phyloP scores from a whole-genome alignment of 129 eudicot genomes.

The Flaveria brownii region DNA sequence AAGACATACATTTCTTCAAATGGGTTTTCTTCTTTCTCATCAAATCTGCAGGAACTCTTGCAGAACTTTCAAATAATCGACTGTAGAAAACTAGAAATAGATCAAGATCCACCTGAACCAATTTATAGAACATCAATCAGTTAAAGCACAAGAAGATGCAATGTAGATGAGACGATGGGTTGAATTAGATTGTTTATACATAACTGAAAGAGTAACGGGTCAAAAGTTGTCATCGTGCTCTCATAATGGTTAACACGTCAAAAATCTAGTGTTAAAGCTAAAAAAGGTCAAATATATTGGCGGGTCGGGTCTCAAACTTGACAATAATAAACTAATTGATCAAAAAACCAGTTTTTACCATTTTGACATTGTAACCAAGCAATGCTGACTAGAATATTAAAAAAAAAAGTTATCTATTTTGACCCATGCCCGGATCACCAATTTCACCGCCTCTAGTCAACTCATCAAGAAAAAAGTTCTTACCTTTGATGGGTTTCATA shows the following conservation, averaged over 20 bases:
- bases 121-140: not conserved
- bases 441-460: not conserved
- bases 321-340: too few species aligned
- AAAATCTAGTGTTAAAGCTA: not conserved
- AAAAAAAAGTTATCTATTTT: not conserved
- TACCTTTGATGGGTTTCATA: constrained; percentile 22
- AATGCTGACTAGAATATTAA: not conserved
- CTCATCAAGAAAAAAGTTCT: constrained; percentile 15
- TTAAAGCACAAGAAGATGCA: not conserved
- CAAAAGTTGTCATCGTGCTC: not conserved
- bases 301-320: not conserved
- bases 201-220: not conserved
- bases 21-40: constrained; percentile 4
- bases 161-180: not conserved
- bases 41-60: constrained; percentile 11
- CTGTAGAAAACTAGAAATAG: not conserved
- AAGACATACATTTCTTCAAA: constrained; percentile 15
- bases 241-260: not conserved
- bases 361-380: not conserved
- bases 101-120: not conserved
- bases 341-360: not conserved
- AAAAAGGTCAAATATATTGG: not conserved
- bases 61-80: not conserved
- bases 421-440: not conserved
- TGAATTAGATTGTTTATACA: not conserved